Base-by-base conservation (phyloP, 2,329 filamentous ascomycete species). In the Fusarium sp. region DNA sequence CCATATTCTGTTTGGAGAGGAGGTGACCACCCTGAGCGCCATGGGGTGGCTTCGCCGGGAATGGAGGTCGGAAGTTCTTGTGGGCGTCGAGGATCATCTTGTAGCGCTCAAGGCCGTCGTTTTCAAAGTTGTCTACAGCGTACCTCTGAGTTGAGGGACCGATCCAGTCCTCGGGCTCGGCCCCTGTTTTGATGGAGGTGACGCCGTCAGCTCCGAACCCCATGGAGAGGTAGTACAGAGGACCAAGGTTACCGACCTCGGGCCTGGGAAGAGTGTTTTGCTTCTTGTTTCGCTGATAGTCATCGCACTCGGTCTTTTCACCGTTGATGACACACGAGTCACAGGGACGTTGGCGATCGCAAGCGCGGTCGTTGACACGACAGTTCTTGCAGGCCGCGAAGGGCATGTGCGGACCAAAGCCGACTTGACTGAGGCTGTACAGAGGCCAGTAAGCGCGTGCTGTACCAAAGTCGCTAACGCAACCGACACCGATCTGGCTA, bases 301-400 rank as follows among this genome's bases (percentile, higher is more conserved):
- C 5, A 22, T 66, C 71, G 47, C 75, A 77, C 10, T 47, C n/a
- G 4, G 18, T 38, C 0, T 31, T 6, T 16, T 18, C 16, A 4
- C 63, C 70, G 22, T 66, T 36, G 9, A 61, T 22, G 13, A 70
- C 64, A 73, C 83, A 85, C 5, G 78, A 81, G 60, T 84, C 81
- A 65, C 83, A 85, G 1, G 83, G 83, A 22, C 82, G 78, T 63
- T 82, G 81, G 2, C 80, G 79, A 57, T 85, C 83, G 66, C 83
- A 85, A 61, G 78, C 74, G 2, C 77, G 56, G 4, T 69, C 69
- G 8, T 47, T 74, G 1, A 63, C 40, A 5, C 59, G 16, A 70
- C 82, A 83, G 18, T 66, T 66, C 1, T 35, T 10, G 65, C 81
- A 83, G 0, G 68, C 65, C 13, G 68, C 42, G 65, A 79, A 83